Percentiles rank a stretch among this genome's conserved stretches.
These are phyloP conservation scores for Parmales sp. DNA, from an alignment of 108 stramenopile genomes.

Conservation along the genomic window DNA sequence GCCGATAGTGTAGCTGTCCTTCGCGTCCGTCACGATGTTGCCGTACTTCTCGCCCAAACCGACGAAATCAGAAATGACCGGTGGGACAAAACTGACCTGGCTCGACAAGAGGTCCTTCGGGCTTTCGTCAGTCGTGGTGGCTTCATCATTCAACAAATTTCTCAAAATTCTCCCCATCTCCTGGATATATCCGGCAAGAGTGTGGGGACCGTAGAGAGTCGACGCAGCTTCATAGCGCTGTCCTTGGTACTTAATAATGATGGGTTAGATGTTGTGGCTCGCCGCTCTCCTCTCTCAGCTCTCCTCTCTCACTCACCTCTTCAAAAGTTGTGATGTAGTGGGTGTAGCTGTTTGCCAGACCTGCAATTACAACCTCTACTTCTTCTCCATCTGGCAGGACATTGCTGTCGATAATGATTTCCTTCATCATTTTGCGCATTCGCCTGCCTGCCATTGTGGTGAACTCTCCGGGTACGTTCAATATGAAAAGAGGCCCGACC, in stretches of 20 bases:
- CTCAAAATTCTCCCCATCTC: conserved; percentile 31
- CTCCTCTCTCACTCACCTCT: too few relatives aligned
- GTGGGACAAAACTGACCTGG: conserved; percentile 30
- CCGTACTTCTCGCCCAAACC: conserved; percentile 28
- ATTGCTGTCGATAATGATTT: too few relatives aligned
- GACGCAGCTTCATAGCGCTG: conserved; percentile 56
- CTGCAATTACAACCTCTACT: conserved; percentile 39
- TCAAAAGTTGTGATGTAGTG: conserved; percentile 49
- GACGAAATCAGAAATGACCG: conserved; percentile 31
- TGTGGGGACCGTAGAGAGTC: conserved; percentile 50
- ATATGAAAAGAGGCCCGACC: conserved; percentile 37
- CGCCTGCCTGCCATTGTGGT: conserved; percentile 58
- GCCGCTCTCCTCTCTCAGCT: too few relatives aligned
- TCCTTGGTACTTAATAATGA: conserved; percentile 39
- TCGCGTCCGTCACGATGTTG: conserved; percentile 19
- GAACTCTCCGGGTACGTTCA: conserved; percentile 42
- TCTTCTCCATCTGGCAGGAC: conserved; percentile 19
- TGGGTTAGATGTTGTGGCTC: too few relatives aligned
- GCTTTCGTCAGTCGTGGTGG: conserved; percentile 10
- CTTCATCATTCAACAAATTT: conserved; percentile 21
- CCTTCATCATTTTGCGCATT: conserved; percentile 22
- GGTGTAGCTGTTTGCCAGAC: conserved; percentile 44
- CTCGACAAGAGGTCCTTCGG: conserved; percentile 29
- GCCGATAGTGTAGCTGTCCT: conserved; percentile 15
- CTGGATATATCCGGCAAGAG: conserved; percentile 39